A percentile compares a stretch with the other conserved stretches of the same genome.
Conservation (phyloP, 306 rosid genomes). For the Echinosophora koreensis region DNA sequence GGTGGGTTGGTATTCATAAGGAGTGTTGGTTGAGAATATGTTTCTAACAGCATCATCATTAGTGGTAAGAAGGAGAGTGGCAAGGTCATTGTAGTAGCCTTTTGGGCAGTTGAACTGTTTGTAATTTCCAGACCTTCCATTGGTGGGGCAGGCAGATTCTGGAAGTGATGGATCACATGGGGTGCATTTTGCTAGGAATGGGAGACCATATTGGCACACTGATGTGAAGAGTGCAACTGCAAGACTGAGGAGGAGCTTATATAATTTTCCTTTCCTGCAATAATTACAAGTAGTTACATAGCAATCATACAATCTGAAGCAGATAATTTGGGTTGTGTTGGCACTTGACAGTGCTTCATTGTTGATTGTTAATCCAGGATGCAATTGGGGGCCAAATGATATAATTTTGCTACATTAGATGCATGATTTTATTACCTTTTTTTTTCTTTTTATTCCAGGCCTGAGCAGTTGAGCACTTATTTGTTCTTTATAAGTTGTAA, state of each 20-base stretch:
- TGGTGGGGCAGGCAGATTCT: slow-evolving; percentile 69
- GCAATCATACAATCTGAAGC: neutral
- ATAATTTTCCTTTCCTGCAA: slow-evolving; percentile 85
- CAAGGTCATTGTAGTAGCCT: slow-evolving; percentile 87
- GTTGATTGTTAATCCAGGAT: slow-evolving; percentile 9
- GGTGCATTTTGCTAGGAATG: slow-evolving; percentile 74
- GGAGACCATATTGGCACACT: slow-evolving; percentile 78
- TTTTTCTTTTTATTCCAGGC: neutral
- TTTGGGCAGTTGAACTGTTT: slow-evolving; percentile 86
- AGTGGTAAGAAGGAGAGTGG: slow-evolving; percentile 82
- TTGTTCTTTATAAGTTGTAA: neutral
- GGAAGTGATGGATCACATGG: slow-evolving; percentile 69
- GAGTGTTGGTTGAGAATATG: slow-evolving; percentile 81
- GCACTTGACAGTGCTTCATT: neutral
- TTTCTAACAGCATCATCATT: slow-evolving; percentile 90
- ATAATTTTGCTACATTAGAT: neutral
- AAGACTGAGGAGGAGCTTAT: slow-evolving; percentile 71
- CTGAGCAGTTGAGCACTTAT: neutral
- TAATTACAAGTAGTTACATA: neutral
- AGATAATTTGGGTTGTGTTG: neutral
- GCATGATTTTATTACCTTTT: neutral
- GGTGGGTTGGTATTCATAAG: slow-evolving; percentile 62
- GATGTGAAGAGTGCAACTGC: slow-evolving; percentile 76
- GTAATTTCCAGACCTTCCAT: slow-evolving; percentile 78
- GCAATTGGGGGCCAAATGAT: neutral